Evolutionary conservation across 352 stramenopile genomes (phyloP).

Genomic region (Phytopythium helicoides): DNA sequence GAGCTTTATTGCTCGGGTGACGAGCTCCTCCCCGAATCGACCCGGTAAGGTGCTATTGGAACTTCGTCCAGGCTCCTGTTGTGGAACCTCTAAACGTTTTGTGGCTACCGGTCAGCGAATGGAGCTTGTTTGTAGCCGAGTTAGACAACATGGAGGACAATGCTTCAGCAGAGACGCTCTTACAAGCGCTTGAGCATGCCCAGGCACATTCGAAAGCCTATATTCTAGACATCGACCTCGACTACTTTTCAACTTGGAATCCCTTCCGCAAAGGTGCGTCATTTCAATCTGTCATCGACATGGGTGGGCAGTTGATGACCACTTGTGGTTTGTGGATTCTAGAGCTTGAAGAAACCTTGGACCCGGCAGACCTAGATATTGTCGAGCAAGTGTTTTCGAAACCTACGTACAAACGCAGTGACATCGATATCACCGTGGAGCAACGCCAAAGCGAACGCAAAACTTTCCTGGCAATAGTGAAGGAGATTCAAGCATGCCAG

Average conservation of each 20-base stretch:
- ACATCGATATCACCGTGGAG: conserved; percentile 18
- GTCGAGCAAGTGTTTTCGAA: conserved; percentile 41
- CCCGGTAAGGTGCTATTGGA: no score
- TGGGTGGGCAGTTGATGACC: no score
- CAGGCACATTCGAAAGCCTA: conserved; percentile 32
- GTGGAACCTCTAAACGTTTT: not conserved
- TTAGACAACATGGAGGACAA: not conserved
- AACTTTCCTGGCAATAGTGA: conserved; percentile 34
- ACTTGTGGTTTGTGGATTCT: no score
- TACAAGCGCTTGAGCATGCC: conserved; percentile 16
- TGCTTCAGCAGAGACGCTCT: conserved; percentile 2
- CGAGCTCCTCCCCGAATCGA: conserved; percentile 27
- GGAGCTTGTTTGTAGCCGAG: conserved; percentile 41
- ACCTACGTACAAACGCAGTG: conserved; percentile 30
- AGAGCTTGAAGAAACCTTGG: conserved; percentile 45
- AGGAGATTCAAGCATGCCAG: conserved; percentile 22
- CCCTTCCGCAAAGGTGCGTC: conserved; percentile 74
- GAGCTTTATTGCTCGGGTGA: conserved; percentile 40
- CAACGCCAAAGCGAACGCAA: conserved; percentile 22
- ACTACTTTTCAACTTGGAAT: conserved; percentile 90
- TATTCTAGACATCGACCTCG: conserved; percentile 85
- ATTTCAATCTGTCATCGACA: no score
- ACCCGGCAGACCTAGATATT: conserved; percentile 10
- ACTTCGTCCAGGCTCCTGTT: conserved; percentile 7
- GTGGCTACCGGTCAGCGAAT: conserved; percentile 18